These are phyloP conservation scores for Keithomyces neogunnii DNA, from an alignment of 2,329 filamentous ascomycete genomes.

Conservation along the genomic window DNA sequence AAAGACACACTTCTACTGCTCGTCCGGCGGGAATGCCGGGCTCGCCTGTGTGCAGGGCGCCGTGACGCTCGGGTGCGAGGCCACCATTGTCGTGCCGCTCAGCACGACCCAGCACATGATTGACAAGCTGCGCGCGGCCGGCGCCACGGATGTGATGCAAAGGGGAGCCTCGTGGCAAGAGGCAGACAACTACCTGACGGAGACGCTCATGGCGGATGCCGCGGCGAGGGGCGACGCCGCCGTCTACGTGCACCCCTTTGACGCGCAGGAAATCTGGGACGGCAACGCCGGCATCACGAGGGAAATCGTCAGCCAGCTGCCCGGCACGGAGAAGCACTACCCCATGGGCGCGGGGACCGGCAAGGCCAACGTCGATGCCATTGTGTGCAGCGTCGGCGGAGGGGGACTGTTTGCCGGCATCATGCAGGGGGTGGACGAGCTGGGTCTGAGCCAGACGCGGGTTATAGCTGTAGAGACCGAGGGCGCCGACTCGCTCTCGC, in stretches of 20 bases:
- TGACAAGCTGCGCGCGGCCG: constrained; percentile 54
- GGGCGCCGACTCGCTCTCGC: constrained; percentile 59
- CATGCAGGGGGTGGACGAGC: constrained; percentile 48
- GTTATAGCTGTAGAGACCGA: constrained; percentile 66
- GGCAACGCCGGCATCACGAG: constrained; percentile 51
- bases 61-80: constrained; percentile 47
- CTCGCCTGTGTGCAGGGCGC: constrained; percentile 71
- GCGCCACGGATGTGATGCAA: constrained; percentile 54
- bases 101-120: constrained; percentile 61
- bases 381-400: constrained; percentile 72
- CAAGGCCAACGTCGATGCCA: constrained; percentile 40
- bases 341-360: constrained; percentile 49
- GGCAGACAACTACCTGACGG: constrained; percentile 56
- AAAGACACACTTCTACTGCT: constrained; percentile 57
- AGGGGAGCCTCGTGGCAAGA: constrained; percentile 59
- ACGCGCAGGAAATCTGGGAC: constrained; percentile 58
- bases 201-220: constrained; percentile 34
- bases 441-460: constrained; percentile 19
- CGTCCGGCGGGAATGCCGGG: constrained; percentile 71
- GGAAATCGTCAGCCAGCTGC: constrained; percentile 29
- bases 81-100: constrained; percentile 64
- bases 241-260: constrained; percentile 60
- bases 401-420: constrained; percentile 72
- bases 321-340: constrained; percentile 13
- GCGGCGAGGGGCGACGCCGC: constrained; percentile 24